Conservation (phyloP, 75 land plant genomes). For the Cunninghamia lanceolata region DNA sequence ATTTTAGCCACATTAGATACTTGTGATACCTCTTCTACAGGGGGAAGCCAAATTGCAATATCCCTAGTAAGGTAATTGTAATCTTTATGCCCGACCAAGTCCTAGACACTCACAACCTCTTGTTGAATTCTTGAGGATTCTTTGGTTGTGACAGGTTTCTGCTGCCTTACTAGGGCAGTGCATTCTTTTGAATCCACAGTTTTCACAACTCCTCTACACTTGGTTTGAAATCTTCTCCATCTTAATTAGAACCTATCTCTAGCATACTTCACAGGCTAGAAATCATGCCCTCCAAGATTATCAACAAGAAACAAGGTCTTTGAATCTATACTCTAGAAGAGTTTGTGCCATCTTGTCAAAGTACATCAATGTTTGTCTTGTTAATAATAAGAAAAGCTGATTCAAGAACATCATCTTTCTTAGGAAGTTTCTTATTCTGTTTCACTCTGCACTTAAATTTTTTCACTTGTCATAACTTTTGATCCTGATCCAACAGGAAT, state of each 20-base stretch:
- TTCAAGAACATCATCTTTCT: slow-evolving; percentile 66
- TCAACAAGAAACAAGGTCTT: slow-evolving; percentile 68
- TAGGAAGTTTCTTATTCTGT: slow-evolving; percentile 55
- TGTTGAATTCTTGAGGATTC: slow-evolving; percentile 61
- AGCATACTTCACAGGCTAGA: slow-evolving; percentile 92
- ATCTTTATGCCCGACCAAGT: slow-evolving; percentile 88
- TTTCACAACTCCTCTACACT: slow-evolving; percentile 81
- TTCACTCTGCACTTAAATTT: slow-evolving; percentile 49
- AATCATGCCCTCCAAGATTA: slow-evolving; percentile 90
- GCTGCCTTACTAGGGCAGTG: slow-evolving; percentile 84
- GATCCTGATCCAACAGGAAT: slow-evolving; percentile 24
- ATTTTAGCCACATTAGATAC: slow-evolving; percentile 15
- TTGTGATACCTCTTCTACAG: slow-evolving; percentile 20
- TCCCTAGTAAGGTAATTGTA: slow-evolving; percentile 92
- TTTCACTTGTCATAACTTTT: slow-evolving; percentile 44
- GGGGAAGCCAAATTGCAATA: slow-evolving; percentile 82
- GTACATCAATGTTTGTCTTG: slow-evolving; percentile 80
- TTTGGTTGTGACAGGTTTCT: slow-evolving; percentile 69
- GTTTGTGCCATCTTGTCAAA: slow-evolving; percentile 87
- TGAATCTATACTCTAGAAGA: slow-evolving; percentile 44
- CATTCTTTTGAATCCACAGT: slow-evolving; percentile 90
- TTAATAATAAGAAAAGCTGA: slow-evolving; percentile 63
- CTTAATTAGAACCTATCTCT: slow-evolving; percentile 73
- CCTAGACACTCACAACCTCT: slow-evolving; percentile 94
- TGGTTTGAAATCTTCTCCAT: slow-evolving; percentile 43